phyloP scores from a whole-genome alignment of 1,139 yeast genomes.

The Kodamaea suecica region DNA sequence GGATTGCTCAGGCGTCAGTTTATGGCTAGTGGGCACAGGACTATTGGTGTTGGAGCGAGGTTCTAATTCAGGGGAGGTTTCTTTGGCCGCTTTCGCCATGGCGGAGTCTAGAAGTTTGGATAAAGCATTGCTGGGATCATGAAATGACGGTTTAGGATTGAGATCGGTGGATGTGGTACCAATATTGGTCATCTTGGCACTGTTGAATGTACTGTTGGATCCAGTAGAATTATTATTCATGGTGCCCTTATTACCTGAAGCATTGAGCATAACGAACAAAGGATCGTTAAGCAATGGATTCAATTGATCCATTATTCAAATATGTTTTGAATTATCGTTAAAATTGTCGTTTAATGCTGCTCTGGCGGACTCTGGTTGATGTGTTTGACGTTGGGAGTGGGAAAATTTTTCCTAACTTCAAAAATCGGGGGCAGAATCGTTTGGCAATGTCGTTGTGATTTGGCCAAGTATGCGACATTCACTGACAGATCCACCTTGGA shows the following conservation, averaged over 20 bases:
- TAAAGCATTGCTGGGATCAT: constrained; percentile 35
- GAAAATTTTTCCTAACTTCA: background rate
- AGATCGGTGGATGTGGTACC: background rate
- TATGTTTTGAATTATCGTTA: no score
- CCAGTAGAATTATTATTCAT: background rate
- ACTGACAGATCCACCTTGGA: no score
- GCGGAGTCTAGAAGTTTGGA: constrained; percentile 38
- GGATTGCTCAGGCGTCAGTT: constrained; percentile 11
- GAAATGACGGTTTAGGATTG: background rate
- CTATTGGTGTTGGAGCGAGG: constrained; percentile 18
- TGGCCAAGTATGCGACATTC: no score
- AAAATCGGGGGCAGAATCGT: no score
- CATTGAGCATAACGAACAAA: constrained; percentile 25
- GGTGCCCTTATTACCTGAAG: background rate
- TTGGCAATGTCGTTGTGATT: no score
- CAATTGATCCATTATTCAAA: constrained; percentile 8
- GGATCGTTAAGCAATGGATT: constrained; percentile 34
- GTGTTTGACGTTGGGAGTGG: background rate
- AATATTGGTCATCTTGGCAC: background rate
- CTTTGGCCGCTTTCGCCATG: constrained; percentile 48
- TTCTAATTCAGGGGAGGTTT: constrained; percentile 40
- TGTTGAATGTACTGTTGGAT: background rate
- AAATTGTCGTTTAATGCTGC: no score
- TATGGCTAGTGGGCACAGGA: constrained; percentile 12
- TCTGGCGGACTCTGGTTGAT: no score